phyloP scores from a whole-genome alignment of 164 flowering plant species.

The Saururus chinensis region DNA sequence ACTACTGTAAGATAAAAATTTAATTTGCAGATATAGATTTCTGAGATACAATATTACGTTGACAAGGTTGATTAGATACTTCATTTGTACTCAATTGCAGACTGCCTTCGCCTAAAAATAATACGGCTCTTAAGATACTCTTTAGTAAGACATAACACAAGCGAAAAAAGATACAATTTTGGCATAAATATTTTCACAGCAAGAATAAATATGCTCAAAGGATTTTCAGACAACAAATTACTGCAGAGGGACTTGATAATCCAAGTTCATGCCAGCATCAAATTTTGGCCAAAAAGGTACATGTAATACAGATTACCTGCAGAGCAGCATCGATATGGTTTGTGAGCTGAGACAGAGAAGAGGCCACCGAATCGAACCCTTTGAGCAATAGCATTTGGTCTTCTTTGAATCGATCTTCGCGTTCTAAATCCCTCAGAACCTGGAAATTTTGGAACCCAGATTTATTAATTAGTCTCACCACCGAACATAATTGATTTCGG shows the following conservation, averaged over 20 bases:
- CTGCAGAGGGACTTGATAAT: background rate
- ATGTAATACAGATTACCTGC: conserved; percentile 28
- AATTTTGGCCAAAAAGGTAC: background rate
- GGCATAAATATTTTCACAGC: too few relatives aligned
- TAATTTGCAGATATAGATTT: too few relatives aligned
- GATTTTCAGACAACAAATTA: background rate
- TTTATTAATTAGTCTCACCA: background rate
- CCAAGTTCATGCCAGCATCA: background rate
- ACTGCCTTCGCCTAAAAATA: too few relatives aligned
- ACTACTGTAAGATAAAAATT: too few relatives aligned
- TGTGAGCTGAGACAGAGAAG: conserved; percentile 61
- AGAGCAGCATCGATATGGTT: conserved; percentile 58
- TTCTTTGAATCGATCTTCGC: conserved; percentile 37
- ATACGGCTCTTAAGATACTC: too few relatives aligned
- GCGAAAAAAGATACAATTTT: too few relatives aligned
- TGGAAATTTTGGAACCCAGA: background rate
- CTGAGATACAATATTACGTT: too few relatives aligned
- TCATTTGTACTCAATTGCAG: too few relatives aligned
- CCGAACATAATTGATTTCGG: background rate
- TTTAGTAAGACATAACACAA: too few relatives aligned
- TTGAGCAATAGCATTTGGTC: conserved; percentile 72
- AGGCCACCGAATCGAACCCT: conserved; percentile 79
- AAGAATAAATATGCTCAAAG: too few relatives aligned
- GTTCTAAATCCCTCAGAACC: conserved; percentile 18
- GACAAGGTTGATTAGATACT: too few relatives aligned